Evolutionary conservation across 352 stramenopile species (phyloP), one percentile per base, ranked within the genome.

Genomic region (Globisporangium rhizosaccharum): DNA sequence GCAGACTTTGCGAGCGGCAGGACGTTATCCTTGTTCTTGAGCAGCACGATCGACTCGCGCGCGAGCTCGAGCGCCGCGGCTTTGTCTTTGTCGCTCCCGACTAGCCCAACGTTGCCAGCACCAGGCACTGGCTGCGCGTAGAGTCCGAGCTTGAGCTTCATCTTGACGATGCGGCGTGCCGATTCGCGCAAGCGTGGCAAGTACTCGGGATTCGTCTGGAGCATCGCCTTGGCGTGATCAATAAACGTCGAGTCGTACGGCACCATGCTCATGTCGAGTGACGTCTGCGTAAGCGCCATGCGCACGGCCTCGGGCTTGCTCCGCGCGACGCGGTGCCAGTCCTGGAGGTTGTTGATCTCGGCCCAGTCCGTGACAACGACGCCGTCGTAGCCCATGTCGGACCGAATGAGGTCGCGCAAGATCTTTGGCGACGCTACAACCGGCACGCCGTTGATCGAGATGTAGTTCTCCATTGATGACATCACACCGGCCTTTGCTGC

Each of bases 391-490:
- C 63, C 65, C 64, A 98, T 78, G 54, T 96, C 72, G n/a, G 82
- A 63, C 20, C 92, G 79, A 23, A 98, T 61, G 25, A 98, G 57
- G 46, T 90, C 75, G n/a, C 75, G 63, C 28, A 97, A 64, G 47
- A 94, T 84, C 46, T 85, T 80, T 14, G 68, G 71, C 50, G 90
- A 97, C 18, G 79, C 76, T 5, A 96, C 82, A 10, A 97, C 87
- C 0, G 94, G 94, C 20, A 97, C 76, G 10, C 90, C 90, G 53
- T 97, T 96, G 51, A 97, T 60, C 58, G 96, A 92, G 53, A 90
- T 92, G 75, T 98, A 98, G 51, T 65, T 96, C 69, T 97, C 92
- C 94, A 98, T 98, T 2, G 92, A 80, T 0, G 91, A 92, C 59
- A 94, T 73, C 5, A 79, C 82, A 7, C 82, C 85, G 7, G 93